phyloP scores from a whole-genome alignment of 257 asterid genomes.

The Avicennia marina region DNA sequence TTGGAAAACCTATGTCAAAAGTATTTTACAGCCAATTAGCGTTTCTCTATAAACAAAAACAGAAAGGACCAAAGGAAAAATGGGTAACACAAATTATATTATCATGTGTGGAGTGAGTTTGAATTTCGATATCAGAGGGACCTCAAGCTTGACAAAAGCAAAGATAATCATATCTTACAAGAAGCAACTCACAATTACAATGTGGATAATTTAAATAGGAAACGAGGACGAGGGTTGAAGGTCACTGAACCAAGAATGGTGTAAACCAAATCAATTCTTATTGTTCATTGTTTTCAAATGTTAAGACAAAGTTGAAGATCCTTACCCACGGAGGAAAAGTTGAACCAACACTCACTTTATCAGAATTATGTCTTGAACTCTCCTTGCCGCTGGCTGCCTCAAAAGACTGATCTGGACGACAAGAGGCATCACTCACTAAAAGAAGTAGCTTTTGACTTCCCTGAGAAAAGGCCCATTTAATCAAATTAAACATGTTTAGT shows the following conservation, averaged over 20 bases:
- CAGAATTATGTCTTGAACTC: conserved; percentile 20
- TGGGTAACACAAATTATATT: too few relatives aligned
- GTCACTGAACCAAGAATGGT: too few relatives aligned
- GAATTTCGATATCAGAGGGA: too few relatives aligned
- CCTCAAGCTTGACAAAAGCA: too few relatives aligned
- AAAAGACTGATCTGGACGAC: conserved; percentile 24
- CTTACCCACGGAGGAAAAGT: conserved; percentile 47
- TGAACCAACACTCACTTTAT: conserved; percentile 24
- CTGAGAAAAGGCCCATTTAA: conserved; percentile 35
- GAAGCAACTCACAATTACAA: too few relatives aligned
- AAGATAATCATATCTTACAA: too few relatives aligned
- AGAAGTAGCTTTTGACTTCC: conserved; percentile 88
- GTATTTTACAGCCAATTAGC: not conserved
- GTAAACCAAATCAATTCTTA: not conserved
- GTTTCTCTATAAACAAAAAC: not conserved
- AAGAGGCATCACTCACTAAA: conserved; percentile 57
- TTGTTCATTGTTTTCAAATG: not conserved
- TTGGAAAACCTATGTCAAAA: conserved; percentile 38
- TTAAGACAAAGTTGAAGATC: not conserved
- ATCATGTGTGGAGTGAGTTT: too few relatives aligned
- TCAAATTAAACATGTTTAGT: not conserved
- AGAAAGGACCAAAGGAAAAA: not conserved
- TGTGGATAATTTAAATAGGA: too few relatives aligned
- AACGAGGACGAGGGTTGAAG: too few relatives aligned
- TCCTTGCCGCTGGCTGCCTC: conserved; percentile 26